Evolutionary conservation across 2,329 filamentous ascomycete species (phyloP).

Genomic region (Ophiocordyceps camponoti-rufipedis): DNA sequence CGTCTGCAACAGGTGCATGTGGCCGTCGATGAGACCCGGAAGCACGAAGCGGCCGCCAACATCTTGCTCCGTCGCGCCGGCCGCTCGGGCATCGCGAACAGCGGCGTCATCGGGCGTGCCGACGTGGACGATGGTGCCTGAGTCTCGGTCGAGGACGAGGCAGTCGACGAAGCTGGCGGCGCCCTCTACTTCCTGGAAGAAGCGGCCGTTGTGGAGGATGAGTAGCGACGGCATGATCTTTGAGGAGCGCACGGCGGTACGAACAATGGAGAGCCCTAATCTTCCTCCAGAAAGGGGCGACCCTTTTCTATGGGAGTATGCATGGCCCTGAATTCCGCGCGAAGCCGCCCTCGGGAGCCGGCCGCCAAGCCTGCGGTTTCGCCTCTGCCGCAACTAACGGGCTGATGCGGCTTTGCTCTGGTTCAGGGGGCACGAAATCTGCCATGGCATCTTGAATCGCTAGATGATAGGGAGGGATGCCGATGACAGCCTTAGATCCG

Average conservation of each 20-base stretch:
- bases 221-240: not conserved
- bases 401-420: not conserved
- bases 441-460: not conserved
- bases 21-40: conserved; percentile 38
- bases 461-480: not conserved
- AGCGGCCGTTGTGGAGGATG: not conserved
- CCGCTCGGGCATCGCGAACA: conserved; percentile 7
- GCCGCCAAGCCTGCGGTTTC: too few species aligned
- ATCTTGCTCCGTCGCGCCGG: conserved; percentile 9
- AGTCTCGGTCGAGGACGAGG: conserved; percentile 13
- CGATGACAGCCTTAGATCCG: too few species aligned
- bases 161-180: conserved; percentile 5
- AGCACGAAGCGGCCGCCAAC: conserved; percentile 21
- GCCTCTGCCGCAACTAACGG: not conserved
- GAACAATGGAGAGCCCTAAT: not conserved
- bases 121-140: conserved; percentile 14
- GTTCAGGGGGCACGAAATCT: not conserved
- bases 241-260: not conserved
- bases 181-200: not conserved
- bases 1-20: conserved; percentile 35
- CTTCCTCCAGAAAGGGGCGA: too few species aligned
- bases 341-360: too few species aligned
- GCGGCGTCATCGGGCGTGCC: conserved; percentile 11
- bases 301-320: too few species aligned
- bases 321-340: too few species aligned